Conservation (phyloP, 352 stramenopile genomes). For the Globisporangium abappressorium region DNA sequence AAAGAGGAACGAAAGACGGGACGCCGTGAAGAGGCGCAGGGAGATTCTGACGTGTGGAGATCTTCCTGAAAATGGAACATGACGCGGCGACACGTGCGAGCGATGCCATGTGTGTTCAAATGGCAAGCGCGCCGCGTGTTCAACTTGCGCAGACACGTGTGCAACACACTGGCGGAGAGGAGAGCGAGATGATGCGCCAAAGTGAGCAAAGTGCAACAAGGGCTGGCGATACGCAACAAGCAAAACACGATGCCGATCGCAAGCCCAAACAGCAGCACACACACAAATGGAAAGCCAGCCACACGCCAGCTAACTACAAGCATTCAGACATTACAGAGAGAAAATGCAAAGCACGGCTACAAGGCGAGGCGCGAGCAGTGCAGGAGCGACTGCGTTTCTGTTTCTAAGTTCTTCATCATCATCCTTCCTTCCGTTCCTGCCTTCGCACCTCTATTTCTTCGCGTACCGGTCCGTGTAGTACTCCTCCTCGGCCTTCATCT, state of each 20-base stretch:
- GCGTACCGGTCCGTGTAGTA: slow-evolving; percentile 91
- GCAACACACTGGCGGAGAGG: too few relatives aligned
- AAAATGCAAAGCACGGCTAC: not conserved
- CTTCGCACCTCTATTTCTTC: slow-evolving; percentile 27
- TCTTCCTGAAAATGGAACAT: slow-evolving; percentile 2
- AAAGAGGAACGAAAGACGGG: not conserved
- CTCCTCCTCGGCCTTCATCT: slow-evolving; percentile 92
- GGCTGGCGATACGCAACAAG: not conserved
- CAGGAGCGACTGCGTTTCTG: not conserved
- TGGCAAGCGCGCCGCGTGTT: not conserved
- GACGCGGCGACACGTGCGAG: slow-evolving; percentile 7
- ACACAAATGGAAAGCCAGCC: not conserved
- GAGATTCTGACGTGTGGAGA: slow-evolving; percentile 14
- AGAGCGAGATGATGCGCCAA: too few relatives aligned
- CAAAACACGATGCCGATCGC: not conserved
- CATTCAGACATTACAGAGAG: slow-evolving; percentile 7
- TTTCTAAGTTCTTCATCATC: slow-evolving; percentile 2
- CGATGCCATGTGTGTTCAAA: not conserved
- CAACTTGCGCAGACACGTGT: not conserved
- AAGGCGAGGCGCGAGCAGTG: not conserved
- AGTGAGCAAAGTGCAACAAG: too few relatives aligned
- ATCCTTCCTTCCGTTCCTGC: not conserved
- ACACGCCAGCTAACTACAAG: not conserved
- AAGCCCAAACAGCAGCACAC: not conserved
- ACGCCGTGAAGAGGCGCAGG: slow-evolving; percentile 9